Conservation (phyloP, 805 yeast species). For the Yarrowia sp. region DNA sequence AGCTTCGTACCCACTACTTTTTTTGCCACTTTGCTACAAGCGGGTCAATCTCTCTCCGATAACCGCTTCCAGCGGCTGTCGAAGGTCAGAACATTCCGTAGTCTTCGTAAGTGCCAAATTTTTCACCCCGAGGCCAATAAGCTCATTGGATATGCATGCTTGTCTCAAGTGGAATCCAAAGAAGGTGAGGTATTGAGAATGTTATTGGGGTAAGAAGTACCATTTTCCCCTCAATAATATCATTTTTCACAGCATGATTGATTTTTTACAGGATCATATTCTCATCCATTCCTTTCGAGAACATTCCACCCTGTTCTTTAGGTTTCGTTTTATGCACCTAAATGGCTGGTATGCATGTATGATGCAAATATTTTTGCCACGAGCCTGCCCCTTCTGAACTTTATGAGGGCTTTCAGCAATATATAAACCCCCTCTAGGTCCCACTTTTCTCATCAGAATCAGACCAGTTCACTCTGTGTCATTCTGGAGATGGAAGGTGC, state of each 20-base stretch:
- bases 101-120: not conserved
- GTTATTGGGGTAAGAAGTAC: too few relatives aligned
- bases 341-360: conserved; percentile 4
- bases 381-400: not conserved
- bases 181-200: too few relatives aligned
- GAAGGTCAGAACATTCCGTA: not conserved
- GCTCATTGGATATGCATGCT: not conserved
- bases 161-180: too few relatives aligned
- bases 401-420: not conserved
- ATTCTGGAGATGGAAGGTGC: conserved; percentile 13
- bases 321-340: not conserved
- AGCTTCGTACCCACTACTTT: too few relatives aligned
- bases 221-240: too few relatives aligned
- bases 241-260: too few relatives aligned
- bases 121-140: not conserved
- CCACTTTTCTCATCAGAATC: not conserved
- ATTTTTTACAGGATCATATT: too few relatives aligned
- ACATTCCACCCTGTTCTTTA: not conserved
- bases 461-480: conserved; percentile 19
- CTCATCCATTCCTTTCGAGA: not conserved
- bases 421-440: conserved; percentile 9
- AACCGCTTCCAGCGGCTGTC: not conserved
- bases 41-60: not conserved
- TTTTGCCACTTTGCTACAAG: too few relatives aligned
- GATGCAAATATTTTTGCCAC: not conserved